Conservation (phyloP, 2,329 filamentous ascomycete species). For the Oidium heveae region DNA sequence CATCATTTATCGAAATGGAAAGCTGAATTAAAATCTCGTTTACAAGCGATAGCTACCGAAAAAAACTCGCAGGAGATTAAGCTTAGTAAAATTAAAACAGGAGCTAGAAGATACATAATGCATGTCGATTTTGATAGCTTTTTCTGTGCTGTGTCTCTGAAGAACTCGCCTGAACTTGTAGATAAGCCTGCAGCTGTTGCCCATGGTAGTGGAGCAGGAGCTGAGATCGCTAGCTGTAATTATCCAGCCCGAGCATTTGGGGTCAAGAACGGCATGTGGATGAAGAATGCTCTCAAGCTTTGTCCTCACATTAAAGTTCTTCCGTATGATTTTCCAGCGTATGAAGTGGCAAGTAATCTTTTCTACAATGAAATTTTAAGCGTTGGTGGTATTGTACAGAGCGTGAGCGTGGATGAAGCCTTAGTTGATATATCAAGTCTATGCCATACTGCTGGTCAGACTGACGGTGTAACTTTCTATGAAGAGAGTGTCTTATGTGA, state of each 20-base stretch:
- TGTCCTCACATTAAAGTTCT: conserved; percentile 71
- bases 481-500: conserved; percentile 28
- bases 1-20: conserved; percentile 97
- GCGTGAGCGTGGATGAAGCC: conserved; percentile 90
- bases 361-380: conserved; percentile 73
- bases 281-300: conserved; percentile 64
- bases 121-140: conserved; percentile 98
- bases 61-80: conserved; percentile 26
- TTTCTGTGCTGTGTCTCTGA: conserved; percentile 78
- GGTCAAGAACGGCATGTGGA: conserved; percentile 98
- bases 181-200: conserved; percentile 74
- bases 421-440: conserved; percentile 58
- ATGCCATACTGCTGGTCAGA: conserved; percentile 26
- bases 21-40: conserved; percentile 67
- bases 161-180: conserved; percentile 46
- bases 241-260: conserved; percentile 71
- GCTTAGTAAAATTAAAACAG: conserved; percentile 26
- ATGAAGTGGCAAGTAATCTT: conserved; percentile 67
- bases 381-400: conserved; percentile 66
- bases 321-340: conserved; percentile 88
- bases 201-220: conserved; percentile 61
- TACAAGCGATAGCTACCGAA: conserved; percentile 61
- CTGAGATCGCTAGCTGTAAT: conserved; percentile 94
- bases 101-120: conserved; percentile 56
- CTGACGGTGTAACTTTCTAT: not conserved